Evolutionary conservation across 495 filamentous ascomycete genomes (phyloP).

Genomic region (Xylaria sp.): DNA sequence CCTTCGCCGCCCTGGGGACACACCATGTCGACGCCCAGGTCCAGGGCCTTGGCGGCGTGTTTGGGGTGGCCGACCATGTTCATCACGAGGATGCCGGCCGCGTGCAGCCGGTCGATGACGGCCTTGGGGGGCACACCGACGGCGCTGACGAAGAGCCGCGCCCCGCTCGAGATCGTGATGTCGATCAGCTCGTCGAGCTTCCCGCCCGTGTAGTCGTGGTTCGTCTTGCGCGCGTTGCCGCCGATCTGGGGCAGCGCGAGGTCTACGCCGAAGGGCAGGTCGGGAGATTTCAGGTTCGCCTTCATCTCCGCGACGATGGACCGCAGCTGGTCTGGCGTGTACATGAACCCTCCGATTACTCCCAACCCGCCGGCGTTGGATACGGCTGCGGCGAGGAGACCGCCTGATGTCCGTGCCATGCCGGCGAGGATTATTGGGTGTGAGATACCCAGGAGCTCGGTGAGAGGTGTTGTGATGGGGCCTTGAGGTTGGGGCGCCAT

Average conservation of each 20-base stretch:
- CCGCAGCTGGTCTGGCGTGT: constrained; percentile 79
- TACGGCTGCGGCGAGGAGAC: constrained; percentile 81
- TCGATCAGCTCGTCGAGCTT: constrained; percentile 83
- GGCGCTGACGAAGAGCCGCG: constrained; percentile 81
- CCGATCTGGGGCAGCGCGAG: constrained; percentile 87
- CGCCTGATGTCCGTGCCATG: constrained; percentile 84
- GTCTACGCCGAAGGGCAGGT: constrained; percentile 85
- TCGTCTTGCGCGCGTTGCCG: constrained; percentile 78
- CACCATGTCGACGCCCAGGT: constrained; percentile 81
- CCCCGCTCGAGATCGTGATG: constrained; percentile 76
- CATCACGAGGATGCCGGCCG: constrained; percentile 80
- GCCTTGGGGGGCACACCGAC: constrained; percentile 78
- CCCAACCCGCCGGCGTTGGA: constrained; percentile 89
- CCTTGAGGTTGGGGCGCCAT: constrained; percentile 45
- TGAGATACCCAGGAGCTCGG: constrained; percentile 72
- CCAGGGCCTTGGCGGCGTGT: constrained; percentile 83
- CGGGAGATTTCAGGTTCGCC: constrained; percentile 63
- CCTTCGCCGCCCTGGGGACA: constrained; percentile 84
- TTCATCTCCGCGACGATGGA: constrained; percentile 86
- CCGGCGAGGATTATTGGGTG: constrained; percentile 88
- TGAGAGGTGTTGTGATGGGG: constrained; percentile 77
- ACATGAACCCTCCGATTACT: constrained; percentile 83
- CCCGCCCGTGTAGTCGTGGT: constrained; percentile 90
- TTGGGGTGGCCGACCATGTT: constrained; percentile 96
- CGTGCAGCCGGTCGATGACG: constrained; percentile 75